A percentile compares a stretch with the other conserved stretches of the same genome.
Evolutionary conservation across 1,139 yeast genomes (phyloP).

Genomic region (Sugiyamaella grinbergsii): DNA sequence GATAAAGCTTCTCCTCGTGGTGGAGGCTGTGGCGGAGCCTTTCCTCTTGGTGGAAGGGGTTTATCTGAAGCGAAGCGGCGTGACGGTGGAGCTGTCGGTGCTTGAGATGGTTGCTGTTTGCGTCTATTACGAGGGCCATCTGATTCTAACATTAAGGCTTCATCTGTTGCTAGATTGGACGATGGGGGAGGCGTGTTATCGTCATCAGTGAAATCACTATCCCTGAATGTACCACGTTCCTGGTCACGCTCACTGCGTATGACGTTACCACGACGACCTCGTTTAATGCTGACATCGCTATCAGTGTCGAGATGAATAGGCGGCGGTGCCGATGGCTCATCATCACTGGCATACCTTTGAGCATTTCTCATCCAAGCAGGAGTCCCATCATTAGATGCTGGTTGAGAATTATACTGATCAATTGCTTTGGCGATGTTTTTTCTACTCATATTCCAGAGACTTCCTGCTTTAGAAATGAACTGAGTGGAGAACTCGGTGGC

Average conservation of each 20-base stretch:
- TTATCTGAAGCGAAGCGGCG: neutral
- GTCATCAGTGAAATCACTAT: slow-evolving; percentile 3
- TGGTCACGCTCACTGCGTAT: neutral
- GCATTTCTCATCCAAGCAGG: slow-evolving; percentile 79
- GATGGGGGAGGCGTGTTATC: slow-evolving; percentile 3
- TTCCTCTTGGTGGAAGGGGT: neutral
- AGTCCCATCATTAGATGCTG: slow-evolving; percentile 47
- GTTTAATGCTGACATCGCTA: neutral
- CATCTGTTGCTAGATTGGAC: slow-evolving; percentile 16
- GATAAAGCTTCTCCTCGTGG: slow-evolving; percentile 1
- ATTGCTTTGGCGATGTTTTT: slow-evolving; percentile 65
- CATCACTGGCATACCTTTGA: slow-evolving; percentile 14
- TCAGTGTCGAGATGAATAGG: slow-evolving; percentile 6
- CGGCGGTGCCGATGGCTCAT: slow-evolving; percentile 4
- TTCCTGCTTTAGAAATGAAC: slow-evolving; percentile 63
- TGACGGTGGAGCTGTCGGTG: slow-evolving; percentile 3
- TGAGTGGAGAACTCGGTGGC: slow-evolving; percentile 66
- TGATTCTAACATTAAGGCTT: slow-evolving; percentile 23
- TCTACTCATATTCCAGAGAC: slow-evolving; percentile 60
- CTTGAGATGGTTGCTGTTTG: neutral
- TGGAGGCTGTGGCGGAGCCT: neutral
- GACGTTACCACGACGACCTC: neutral
- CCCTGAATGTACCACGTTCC: neutral
- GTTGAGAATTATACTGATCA: slow-evolving; percentile 55
- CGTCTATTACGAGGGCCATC: slow-evolving; percentile 21